phyloP scores from a whole-genome alignment of 1,284 basidiomycete genomes.

The Microbotryum silenes-acaulis region DNA sequence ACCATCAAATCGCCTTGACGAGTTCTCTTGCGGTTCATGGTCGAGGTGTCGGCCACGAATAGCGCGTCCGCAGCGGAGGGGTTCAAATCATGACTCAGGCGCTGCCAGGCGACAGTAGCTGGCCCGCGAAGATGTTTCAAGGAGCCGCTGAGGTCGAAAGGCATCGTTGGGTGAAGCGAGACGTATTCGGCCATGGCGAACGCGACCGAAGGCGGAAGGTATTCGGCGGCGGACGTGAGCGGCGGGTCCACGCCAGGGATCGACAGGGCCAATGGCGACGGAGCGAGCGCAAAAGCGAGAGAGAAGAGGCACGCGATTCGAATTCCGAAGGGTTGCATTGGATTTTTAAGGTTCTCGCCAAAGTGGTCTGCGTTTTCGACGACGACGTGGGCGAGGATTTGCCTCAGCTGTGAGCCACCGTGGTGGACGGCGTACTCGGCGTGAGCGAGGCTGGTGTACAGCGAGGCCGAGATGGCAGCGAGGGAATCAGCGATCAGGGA shows the following conservation, averaged over 20 bases:
- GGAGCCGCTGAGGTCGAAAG: neutral
- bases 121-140: neutral
- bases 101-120: constrained; percentile 1
- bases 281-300: neutral
- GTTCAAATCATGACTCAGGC: constrained; percentile 12
- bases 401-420: neutral
- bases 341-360: neutral
- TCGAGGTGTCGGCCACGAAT: neutral
- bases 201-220: constrained; percentile 2
- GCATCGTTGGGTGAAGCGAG: neutral
- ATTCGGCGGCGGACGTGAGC: constrained; percentile 2
- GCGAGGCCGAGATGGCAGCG: too few relatives aligned
- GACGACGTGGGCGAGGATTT: neutral
- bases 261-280: neutral
- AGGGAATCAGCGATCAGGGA: too few relatives aligned
- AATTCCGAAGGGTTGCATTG: neutral
- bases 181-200: constrained; percentile 4
- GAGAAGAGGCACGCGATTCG: constrained; percentile 5
- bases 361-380: neutral
- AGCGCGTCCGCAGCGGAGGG: neutral
- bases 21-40: constrained; percentile 10
- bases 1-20: neutral
- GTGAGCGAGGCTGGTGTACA: neutral
- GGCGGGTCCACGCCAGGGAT: neutral
- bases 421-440: neutral